A percentile compares a stretch with the other conserved stretches of the same genome.
These are phyloP conservation scores for Didymella keratinophila DNA, from an alignment of 2,329 filamentous ascomycete genomes.

Conservation along the genomic window DNA sequence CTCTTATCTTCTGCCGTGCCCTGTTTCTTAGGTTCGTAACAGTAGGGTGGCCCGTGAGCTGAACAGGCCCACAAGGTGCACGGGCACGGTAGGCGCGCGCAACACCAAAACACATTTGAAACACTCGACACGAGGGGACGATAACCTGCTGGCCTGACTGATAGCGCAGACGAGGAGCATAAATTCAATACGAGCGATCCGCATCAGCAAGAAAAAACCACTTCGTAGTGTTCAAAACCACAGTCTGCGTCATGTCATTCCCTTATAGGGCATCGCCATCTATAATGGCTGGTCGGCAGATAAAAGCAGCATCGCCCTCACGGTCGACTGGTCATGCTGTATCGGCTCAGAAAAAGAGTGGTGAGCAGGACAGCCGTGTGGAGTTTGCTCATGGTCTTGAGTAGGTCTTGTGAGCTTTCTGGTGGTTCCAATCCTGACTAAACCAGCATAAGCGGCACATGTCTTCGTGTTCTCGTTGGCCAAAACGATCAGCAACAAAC, in stretches of 20 bases:
- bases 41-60: too few relatives aligned
- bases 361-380: neutral
- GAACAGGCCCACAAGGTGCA: too few relatives aligned
- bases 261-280: neutral
- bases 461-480: neutral
- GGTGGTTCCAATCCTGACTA: neutral
- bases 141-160: neutral
- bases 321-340: neutral
- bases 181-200: neutral
- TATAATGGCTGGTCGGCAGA: neutral
- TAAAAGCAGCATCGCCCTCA: neutral
- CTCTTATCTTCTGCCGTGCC: too few relatives aligned
- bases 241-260: neutral
- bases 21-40: too few relatives aligned
- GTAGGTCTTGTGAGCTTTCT: neutral
- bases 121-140: neutral
- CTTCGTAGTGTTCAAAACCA: too few relatives aligned
- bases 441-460: neutral
- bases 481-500: neutral
- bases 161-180: neutral
- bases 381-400: neutral
- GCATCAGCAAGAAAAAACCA: too few relatives aligned
- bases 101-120: neutral
- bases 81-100: constrained; percentile 8
- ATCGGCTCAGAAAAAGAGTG: neutral